Base-by-base conservation (phyloP, 805 yeast species). In the Metschnikowia hibisci region DNA sequence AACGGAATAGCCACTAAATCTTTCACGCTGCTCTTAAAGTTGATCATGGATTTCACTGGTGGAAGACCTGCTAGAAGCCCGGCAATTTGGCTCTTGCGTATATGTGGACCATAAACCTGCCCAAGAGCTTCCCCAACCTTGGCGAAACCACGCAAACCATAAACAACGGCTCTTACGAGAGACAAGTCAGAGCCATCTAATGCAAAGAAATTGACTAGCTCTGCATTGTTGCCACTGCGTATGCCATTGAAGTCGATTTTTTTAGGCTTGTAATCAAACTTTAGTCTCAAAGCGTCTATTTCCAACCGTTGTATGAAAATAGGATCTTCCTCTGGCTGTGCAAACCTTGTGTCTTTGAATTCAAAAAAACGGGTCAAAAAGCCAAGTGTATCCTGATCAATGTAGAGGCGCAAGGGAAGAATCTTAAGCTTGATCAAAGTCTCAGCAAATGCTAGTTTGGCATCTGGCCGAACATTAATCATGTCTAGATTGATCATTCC, bases 331-430 rank as follows among this genome's bases (percentile, higher is more conserved):
- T 73, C 72, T n/a, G 80, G 73, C 12, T 85, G 64, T 4, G 75
- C 74, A 57, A 86, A 85, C 45, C 93, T 63, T 2, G 67, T 52
- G 55, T 87, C 96, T 55, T 79, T 82, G 59, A 93, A 93, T 46
- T 82, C 89, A 27, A 84, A 79, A 63, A 88, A 93, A 29, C 96
- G 69, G 0, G 80, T 77, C 26, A 89, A 53, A 51, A 91, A 90
- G 43, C 89, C 96, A 14, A 89, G 68, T 0, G 97, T 87, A 56
- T 91, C 98, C 60, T 93, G 99, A 61, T 93, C 98, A 34, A 93
- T 80, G 58, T 87, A 88, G 12, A 93, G 62, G 40, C 96, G 69
- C 34, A 93, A 56, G 0, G 99, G 99, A 14, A 85, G 66, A 0
- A 87, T 63, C 4, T 71, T 57, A 1, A 81, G 67, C 20, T 71